Evolutionary conservation across 2,329 filamentous ascomycete species (phyloP).

Genomic region (Chaetothyriales sp.): DNA sequence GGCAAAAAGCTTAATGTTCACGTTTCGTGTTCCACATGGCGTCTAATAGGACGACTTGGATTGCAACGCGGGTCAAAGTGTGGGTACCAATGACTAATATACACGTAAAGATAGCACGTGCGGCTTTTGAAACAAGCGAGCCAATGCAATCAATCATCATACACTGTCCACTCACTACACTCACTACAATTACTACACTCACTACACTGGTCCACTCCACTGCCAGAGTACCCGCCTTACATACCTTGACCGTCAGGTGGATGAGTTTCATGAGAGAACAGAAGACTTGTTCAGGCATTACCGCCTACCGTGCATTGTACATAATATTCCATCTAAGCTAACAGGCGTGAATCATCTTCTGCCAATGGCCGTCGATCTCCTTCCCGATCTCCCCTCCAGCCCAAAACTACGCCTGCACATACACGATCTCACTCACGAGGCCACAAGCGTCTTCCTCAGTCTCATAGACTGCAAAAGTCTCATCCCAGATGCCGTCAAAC

Average conservation of each 20-base stretch:
- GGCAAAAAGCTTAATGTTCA: too few relatives aligned
- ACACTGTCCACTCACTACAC: too few relatives aligned
- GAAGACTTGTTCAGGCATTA: neutral
- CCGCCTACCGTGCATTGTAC: neutral
- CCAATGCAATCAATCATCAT: neutral
- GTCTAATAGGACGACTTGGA: too few relatives aligned
- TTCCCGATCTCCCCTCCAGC: conserved; percentile 6
- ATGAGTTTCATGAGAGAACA: neutral
- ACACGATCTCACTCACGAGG: conserved; percentile 40
- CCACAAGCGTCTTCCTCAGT: conserved; percentile 52
- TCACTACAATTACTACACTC: too few relatives aligned
- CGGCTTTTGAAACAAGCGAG: neutral
- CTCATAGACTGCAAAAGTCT: conserved; percentile 50
- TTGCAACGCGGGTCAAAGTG: too few relatives aligned
- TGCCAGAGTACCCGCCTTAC: neutral
- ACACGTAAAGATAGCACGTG: too few relatives aligned
- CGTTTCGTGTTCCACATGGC: too few relatives aligned
- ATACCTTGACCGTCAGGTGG: neutral
- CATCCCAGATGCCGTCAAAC: conserved; percentile 48
- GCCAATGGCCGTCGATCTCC: conserved; percentile 4
- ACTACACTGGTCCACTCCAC: too few relatives aligned
- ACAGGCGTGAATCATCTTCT: neutral
- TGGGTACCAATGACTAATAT: too few relatives aligned
- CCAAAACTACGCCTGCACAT: conserved; percentile 17
- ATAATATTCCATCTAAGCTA: too few relatives aligned